A percentile compares a stretch with the other conserved stretches of the same genome.
Conservation (phyloP, 2,329 filamentous ascomycete species). For the Colletotrichum paranaense region DNA sequence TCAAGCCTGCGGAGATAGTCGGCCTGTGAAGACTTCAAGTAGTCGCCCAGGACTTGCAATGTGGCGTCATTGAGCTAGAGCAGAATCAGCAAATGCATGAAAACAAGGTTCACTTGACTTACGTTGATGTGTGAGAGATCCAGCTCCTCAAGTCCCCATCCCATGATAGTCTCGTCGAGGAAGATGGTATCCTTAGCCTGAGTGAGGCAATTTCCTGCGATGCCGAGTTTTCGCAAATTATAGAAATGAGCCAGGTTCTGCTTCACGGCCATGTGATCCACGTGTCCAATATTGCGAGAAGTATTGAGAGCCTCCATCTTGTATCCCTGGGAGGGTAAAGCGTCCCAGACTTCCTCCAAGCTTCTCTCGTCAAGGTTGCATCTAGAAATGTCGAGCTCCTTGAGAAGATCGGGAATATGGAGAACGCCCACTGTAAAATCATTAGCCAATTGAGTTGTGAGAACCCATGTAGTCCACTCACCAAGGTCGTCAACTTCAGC, state of each 20-base stretch:
- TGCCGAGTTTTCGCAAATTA: slow-evolving; percentile 59
- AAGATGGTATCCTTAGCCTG: slow-evolving; percentile 58
- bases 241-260: slow-evolving; percentile 55
- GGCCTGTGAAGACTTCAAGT: slow-evolving; percentile 54
- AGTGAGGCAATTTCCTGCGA: slow-evolving; percentile 63
- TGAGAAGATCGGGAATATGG: slow-evolving; percentile 47
- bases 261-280: slow-evolving; percentile 59
- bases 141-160: slow-evolving; percentile 63
- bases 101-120: slow-evolving; percentile 34
- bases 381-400: slow-evolving; percentile 60
- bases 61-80: slow-evolving; percentile 61
- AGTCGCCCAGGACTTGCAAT: slow-evolving; percentile 57
- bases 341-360: slow-evolving; percentile 60
- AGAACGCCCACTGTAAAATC: slow-evolving; percentile 41
- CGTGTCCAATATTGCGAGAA: slow-evolving; percentile 63
- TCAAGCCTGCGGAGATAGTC: slow-evolving; percentile 55
- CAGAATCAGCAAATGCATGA: slow-evolving; percentile 33
- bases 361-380: slow-evolving; percentile 63
- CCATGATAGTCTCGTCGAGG: slow-evolving; percentile 53
- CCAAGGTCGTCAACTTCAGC: slow-evolving; percentile 62
- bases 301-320: slow-evolving; percentile 62
- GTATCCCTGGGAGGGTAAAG: slow-evolving; percentile 56
- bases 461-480: slow-evolving; percentile 39
- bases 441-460: neutral
- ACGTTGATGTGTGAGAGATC: slow-evolving; percentile 67